phyloP scores from a whole-genome alignment of 1,284 basidiomycete species.

The Schizophyllum amplum region DNA sequence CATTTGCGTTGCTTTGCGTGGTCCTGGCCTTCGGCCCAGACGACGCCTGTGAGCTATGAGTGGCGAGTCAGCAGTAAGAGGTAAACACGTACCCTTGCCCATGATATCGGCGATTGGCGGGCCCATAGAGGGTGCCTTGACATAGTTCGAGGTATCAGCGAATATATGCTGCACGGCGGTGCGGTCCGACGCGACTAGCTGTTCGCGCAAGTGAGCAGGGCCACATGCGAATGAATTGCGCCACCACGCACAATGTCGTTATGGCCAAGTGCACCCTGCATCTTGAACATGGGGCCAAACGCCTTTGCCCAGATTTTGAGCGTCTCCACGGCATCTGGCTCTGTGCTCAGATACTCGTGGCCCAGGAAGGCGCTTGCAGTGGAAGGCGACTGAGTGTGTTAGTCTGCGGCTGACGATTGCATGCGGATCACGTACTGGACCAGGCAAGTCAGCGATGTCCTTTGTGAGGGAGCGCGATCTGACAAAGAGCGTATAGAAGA shows the following conservation, averaged over 20 bases:
- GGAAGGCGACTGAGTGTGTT: neutral
- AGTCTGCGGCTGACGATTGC: neutral
- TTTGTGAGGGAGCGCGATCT: neutral
- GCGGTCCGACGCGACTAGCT: conserved; percentile 29
- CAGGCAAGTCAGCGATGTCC: neutral
- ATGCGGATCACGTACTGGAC: neutral
- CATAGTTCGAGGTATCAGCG: conserved; percentile 25
- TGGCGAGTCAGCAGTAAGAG: too few relatives aligned
- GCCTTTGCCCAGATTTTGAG: conserved; percentile 27
- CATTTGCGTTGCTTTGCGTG: conserved; percentile 24
- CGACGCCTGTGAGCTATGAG: conserved; percentile 9
- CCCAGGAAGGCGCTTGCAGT: conserved; percentile 17
- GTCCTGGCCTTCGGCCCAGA: conserved; percentile 30
- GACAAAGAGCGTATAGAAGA: neutral
- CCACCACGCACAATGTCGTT: conserved; percentile 24
- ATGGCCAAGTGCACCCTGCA: conserved; percentile 31
- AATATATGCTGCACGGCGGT: conserved; percentile 29
- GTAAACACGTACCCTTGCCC: conserved; percentile 17
- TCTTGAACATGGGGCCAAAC: conserved; percentile 28
- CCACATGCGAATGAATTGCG: neutral
- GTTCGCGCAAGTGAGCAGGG: neutral
- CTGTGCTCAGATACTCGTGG: conserved; percentile 28
- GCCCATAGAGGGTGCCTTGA: conserved; percentile 22
- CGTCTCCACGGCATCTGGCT: conserved; percentile 25
- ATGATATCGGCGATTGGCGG: conserved; percentile 20